Conservation (phyloP, 129 eudicot species). For the Rutidosis leptorrhynchoides region DNA sequence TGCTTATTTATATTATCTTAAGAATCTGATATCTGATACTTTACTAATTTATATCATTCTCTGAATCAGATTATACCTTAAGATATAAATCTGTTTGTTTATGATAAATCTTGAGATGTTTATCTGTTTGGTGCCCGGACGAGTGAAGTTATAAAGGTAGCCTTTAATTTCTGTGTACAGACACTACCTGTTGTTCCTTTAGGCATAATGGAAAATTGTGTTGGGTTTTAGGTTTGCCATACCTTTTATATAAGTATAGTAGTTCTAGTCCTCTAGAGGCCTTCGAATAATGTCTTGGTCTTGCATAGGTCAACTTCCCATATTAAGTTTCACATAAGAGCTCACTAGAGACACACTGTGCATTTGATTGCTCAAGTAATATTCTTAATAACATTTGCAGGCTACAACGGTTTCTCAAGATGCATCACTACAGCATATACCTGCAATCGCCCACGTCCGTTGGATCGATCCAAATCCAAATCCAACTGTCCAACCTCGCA, state of each 20-base stretch:
- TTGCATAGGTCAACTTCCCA: conserved; percentile 7
- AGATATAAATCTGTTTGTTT: neutral
- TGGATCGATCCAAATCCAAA: conserved; percentile 38
- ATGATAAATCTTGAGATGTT: neutral
- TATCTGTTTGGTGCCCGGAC: neutral
- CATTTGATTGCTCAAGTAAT: conserved; percentile 6
- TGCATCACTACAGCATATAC: conserved; percentile 33
- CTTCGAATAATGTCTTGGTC: neutral
- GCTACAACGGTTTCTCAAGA: conserved; percentile 31
- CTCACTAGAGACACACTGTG: neutral
- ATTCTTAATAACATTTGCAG: conserved; percentile 25
- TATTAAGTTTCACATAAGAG: neutral
- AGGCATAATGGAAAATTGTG: conserved; percentile 4
- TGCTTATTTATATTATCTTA: neutral
- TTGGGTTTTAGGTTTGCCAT: conserved; percentile 4
- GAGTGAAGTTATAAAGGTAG: neutral
- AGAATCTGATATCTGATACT: neutral
- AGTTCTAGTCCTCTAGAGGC: conserved; percentile 11
- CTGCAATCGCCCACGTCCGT: conserved; percentile 24
- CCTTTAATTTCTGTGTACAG: neutral
- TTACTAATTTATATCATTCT: neutral
- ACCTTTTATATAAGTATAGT: neutral
- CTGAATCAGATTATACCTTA: neutral
- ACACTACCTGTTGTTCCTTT: neutral
- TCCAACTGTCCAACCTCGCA: conserved; percentile 23